A percentile compares a stretch with the other conserved stretches of the same genome.
Conservation (phyloP, 495 filamentous ascomycete genomes). For the Lasiosphaeria hispida region DNA sequence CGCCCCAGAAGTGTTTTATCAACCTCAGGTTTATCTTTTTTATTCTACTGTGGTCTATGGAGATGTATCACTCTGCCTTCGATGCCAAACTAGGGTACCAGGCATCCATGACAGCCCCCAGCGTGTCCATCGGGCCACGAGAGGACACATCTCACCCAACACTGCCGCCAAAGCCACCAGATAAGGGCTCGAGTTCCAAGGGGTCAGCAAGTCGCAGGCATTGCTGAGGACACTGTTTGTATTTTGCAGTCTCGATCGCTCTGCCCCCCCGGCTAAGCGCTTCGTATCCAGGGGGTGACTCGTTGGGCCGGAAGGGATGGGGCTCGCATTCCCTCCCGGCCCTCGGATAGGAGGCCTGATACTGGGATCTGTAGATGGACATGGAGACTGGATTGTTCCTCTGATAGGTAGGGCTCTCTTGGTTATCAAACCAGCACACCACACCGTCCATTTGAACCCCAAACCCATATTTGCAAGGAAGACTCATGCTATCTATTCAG, state of each 20-base stretch:
- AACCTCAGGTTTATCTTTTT: background rate
- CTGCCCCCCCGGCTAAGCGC: too few relatives aligned
- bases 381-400: too few relatives aligned
- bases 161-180: background rate
- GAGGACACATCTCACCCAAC: background rate
- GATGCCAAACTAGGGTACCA: too few relatives aligned
- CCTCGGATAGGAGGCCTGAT: background rate
- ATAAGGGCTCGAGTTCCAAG: background rate
- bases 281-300: too few relatives aligned
- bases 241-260: too few relatives aligned
- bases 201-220: background rate
- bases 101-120: background rate
- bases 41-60: background rate
- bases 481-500: too few relatives aligned
- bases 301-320: background rate
- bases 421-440: too few relatives aligned
- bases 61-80: too few relatives aligned
- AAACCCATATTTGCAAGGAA: too few relatives aligned
- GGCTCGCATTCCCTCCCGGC: background rate
- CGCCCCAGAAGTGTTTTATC: background rate
- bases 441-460: too few relatives aligned
- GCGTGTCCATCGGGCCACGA: background rate
- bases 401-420: too few relatives aligned
- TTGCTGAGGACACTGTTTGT: background rate
- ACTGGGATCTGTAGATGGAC: too few relatives aligned